These are phyloP conservation scores for Boletellus ananiceps DNA, from an alignment of 768 basidiomycete species.

Conservation along the genomic window DNA sequence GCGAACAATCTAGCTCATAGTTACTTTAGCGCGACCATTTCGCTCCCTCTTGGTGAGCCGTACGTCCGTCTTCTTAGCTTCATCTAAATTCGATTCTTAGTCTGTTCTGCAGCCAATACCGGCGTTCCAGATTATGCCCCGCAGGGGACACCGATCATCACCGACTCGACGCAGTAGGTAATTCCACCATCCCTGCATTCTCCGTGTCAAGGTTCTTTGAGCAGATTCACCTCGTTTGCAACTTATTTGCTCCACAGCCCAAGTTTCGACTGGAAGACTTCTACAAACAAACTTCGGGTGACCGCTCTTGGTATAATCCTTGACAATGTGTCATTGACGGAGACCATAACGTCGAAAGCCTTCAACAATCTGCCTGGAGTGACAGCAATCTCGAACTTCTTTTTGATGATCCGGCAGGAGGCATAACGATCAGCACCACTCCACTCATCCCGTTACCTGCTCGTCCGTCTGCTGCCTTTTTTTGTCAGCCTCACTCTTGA, in stretches of 20 bases:
- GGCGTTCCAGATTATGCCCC: slow-evolving; percentile 63
- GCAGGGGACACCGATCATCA: slow-evolving; percentile 52
- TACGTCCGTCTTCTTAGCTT: not conserved
- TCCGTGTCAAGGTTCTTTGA: not conserved
- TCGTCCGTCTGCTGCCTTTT: slow-evolving; percentile 42
- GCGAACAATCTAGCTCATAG: not conserved
- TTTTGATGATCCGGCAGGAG: slow-evolving; percentile 61
- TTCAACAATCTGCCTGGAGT: slow-evolving; percentile 70
- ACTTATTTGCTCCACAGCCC: slow-evolving; percentile 60
- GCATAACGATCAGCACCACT: slow-evolving; percentile 67
- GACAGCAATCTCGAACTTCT: slow-evolving; percentile 67
- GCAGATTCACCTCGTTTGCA: slow-evolving; percentile 61
- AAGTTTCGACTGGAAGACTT: slow-evolving; percentile 66
- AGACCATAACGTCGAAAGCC: slow-evolving; percentile 59
- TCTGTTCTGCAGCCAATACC: slow-evolving; percentile 62
- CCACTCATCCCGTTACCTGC: slow-evolving; percentile 60
- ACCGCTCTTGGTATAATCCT: slow-evolving; percentile 67
- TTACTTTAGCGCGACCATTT: slow-evolving; percentile 48
- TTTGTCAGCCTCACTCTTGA: slow-evolving; percentile 8
- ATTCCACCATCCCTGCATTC: not conserved
- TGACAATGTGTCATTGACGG: slow-evolving; percentile 56
- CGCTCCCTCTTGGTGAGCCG: slow-evolving; percentile 51
- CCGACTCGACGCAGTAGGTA: slow-evolving; percentile 44
- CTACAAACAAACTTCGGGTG: slow-evolving; percentile 57
- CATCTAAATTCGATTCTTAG: slow-evolving; percentile 26